Evolutionary conservation across 768 basidiomycete genomes (phyloP), one percentile per base, ranked within the genome.

Genomic region (Auricularia sp.): DNA sequence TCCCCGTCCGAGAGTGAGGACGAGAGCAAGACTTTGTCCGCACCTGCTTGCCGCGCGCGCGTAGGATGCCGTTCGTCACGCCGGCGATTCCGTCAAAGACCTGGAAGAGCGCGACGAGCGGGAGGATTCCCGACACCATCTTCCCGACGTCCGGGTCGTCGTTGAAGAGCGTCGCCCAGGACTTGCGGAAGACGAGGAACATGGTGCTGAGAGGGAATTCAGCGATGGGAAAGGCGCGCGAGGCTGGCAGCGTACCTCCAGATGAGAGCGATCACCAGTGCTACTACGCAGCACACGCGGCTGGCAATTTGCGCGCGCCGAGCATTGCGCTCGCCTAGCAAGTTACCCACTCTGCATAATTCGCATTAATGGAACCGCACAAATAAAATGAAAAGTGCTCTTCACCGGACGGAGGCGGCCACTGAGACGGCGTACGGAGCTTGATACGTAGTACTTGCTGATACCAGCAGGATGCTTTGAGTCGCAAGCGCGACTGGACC

Each of bases 401-500:
- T 29, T 4, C 60, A 91, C 88, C 93, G 84, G 29, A 98, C 93
- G 36, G 93, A 89, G 6, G 88, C 79, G 2, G 94, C 94, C 1
- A 95, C 83, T 66, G 88, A 82, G 53, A 98, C 74, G 0, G 92
- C 85, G 69, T 87, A 93, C 0, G 93, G 92, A 0, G 88, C 87
- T 72, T 96, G 93, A 73, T 84, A 95, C 1, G 87, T 87, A 2
- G 82, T 84, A 0, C 87, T 90, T 12, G 84, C 81, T 34, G 89
- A 91, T 11, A 84, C 85, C 42, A 89, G 79, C 12, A 98, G 79
- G 1, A 98, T 87, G 0, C 91, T 93, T 72, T 98, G 95, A 0
- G 92, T 85, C 0, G 97, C 97, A 2, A 99, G 83, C 8, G 83
- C 78, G 3, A 84, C 81, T 1, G 95, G 86, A 1, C 95, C 92